Base-by-base conservation (phyloP, 495 filamentous ascomycete genomes). In the Lasiosphaeria hispida region DNA sequence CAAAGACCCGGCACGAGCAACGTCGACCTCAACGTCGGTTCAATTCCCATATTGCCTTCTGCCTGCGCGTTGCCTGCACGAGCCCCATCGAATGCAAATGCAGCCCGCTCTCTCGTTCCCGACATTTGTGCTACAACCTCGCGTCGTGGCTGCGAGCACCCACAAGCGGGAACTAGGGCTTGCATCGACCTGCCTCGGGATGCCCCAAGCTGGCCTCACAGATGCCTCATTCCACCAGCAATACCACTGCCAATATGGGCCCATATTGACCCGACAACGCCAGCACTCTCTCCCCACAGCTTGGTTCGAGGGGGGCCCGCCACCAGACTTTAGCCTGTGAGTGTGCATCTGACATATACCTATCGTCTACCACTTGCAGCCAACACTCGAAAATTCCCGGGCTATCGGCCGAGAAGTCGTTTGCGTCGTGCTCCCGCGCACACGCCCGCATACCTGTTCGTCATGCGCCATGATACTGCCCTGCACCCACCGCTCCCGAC, bases 251-350 rank as follows among this genome's bases (percentile, higher is more conserved):
- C 56, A 58, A 59, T 61, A 37, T 61, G 33, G 36, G 10, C 36
- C 49, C 48, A 61, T 59, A 66, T 62, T 58, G 51, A 11, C 47
- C 14, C 30, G 35, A 48, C 47, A 63, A 57, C 55, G 63, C 42
- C 60, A 61, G 35, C 57, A 33, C 37, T 45, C 48, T 45, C 48
- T 59, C 49, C 50, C 59, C 49, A 47, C 36, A 49, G 38, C 49
- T 61, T 56, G 58, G 58, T 60, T 62, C 53, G 42, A 48, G 17
- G 41, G 44, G 57, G 47, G 48, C 48, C 34, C 38, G 38, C 48
- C 30, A 14, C 19, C 38, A 44, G 44, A 58, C 10, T 67, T 66
- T 63, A 63, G 66, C 66, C 63, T 69, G 63, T 61, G 58, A 41
- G 44, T 49, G 7, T 19, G 14, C 55, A 53, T 57, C 53, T 44